phyloP scores from a whole-genome alignment of 306 rosid genomes.

The Medicago truncatula region MtrunA17r5.0-ANR NC_053042.1:15647001-15647500 shows the following conservation, averaged over 20 bases:
- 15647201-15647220: constrained; percentile 89
- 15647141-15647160: constrained; percentile 80
- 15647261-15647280: background rate
- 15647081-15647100: constrained; percentile 24
- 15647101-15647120: background rate
- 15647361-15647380: constrained; percentile 19
- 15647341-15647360: background rate
- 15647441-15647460: constrained; percentile 96
- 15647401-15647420: constrained; percentile 96
- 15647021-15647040: constrained; percentile 10
- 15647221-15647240: constrained; percentile 65
- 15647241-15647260: constrained; percentile 1
- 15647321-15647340: constrained; percentile 43
- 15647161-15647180: constrained; percentile 94
- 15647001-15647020: constrained; percentile 35
- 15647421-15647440: constrained; percentile 95
- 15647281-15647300: constrained; percentile 73
- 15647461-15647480: constrained; percentile 85
- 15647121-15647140: constrained; percentile 50
- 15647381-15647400: constrained; percentile 52
- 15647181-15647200: constrained; percentile 75
- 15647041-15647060: constrained; percentile 19
- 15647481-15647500: constrained; percentile 78
- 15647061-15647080: constrained; percentile 40
- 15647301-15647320: constrained; percentile 74